A percentile compares a stretch with the other conserved stretches of the same genome.
These are phyloP conservation scores for Poa annua DNA, from an alignment of 176 grass and related monocot species.

Conservation along the genomic window DNA sequence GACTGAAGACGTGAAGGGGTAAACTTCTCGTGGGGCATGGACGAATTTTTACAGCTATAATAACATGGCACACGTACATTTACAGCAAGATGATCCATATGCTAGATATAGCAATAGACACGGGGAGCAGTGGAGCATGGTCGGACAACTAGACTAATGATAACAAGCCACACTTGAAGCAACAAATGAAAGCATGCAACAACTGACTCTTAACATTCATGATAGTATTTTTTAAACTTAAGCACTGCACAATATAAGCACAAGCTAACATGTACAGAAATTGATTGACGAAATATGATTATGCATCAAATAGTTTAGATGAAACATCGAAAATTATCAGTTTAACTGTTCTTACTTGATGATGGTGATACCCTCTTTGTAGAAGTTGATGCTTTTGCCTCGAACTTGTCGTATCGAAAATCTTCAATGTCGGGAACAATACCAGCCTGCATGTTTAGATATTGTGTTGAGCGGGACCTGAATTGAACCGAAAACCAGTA, in stretches of 20 bases:
- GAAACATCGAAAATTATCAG: slow-evolving; percentile 26
- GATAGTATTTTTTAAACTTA: not conserved
- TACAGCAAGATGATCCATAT: slow-evolving; percentile 30
- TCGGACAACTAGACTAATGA: not conserved
- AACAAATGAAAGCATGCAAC: slow-evolving; percentile 31
- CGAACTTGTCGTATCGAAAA: slow-evolving; percentile 66
- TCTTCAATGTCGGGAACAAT: slow-evolving; percentile 82
- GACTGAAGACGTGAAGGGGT: slow-evolving; percentile 41
- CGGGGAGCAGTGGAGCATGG: not conserved
- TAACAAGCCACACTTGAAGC: not conserved
- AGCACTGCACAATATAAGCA: slow-evolving; percentile 4
- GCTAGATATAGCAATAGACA: not conserved
- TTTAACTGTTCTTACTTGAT: slow-evolving; percentile 37
- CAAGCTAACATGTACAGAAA: not conserved
- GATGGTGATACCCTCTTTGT: slow-evolving; percentile 41
- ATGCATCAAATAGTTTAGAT: not conserved
- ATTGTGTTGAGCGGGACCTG: not conserved
- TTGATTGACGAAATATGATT: not conserved
- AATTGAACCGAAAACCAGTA: not conserved
- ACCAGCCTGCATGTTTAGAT: slow-evolving; percentile 49
- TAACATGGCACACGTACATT: slow-evolving; percentile 3
- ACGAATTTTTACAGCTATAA: not conserved
- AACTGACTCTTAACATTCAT: not conserved
- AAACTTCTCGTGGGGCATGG: slow-evolving; percentile 22
- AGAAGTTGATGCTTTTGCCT: slow-evolving; percentile 26